A percentile compares a stretch with the other conserved stretches of the same genome.
Evolutionary conservation across 73 alveolate genomes (phyloP).

Genomic region (Tetrahymena elliotti): DNA sequence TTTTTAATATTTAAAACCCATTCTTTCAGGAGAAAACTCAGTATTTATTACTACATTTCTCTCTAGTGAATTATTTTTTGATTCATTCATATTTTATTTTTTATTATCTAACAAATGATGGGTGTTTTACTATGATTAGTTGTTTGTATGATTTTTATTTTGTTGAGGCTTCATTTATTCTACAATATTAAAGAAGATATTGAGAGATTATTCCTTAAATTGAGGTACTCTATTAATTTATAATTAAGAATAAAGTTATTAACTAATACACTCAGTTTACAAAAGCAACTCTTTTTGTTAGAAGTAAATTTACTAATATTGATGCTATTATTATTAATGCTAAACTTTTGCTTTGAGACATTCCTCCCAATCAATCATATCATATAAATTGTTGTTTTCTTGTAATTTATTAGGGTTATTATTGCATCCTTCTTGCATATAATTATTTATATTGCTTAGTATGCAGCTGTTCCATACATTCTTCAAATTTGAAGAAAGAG

Average conservation of each 20-base stretch:
- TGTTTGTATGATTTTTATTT: not conserved
- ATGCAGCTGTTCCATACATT: not conserved
- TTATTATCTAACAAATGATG: not conserved
- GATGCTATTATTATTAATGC: not conserved
- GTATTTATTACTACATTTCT: not conserved
- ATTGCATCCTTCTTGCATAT: not conserved
- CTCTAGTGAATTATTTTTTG: not conserved
- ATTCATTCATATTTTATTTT: not conserved
- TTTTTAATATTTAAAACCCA: not conserved
- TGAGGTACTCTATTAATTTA: not conserved
- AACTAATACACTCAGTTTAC: not conserved
- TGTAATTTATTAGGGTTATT: not conserved
- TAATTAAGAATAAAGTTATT: not conserved
- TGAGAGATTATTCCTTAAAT: not conserved
- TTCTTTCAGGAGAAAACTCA: not conserved
- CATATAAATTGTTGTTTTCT: not conserved
- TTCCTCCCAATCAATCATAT: not conserved
- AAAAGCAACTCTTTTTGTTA: not conserved
- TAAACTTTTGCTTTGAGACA: not conserved
- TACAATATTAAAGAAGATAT: not conserved
- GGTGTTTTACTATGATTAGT: not conserved
- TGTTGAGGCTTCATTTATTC: not conserved
- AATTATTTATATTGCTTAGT: not conserved
- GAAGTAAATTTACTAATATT: not conserved
- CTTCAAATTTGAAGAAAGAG: not conserved